These are phyloP conservation scores for Suillus subalutaceus DNA, from an alignment of 768 basidiomycete species.

Conservation along the genomic window DNA sequence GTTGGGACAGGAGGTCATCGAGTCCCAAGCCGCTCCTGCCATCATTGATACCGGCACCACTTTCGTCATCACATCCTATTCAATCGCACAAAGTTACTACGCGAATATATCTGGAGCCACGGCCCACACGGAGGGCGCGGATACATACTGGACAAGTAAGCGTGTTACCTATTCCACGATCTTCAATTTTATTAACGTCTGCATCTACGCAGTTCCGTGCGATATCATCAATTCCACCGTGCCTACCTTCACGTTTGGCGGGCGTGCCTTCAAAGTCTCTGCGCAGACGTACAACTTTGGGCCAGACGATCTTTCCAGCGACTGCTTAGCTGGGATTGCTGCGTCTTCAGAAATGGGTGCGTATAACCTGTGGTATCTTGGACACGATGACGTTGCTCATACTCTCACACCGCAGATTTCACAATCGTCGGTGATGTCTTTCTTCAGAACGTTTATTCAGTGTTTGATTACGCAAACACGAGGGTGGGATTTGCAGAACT, in stretches of 20 bases:
- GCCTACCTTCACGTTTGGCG: conserved; percentile 37
- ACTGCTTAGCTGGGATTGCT: conserved; percentile 36
- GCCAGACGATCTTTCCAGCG: conserved; percentile 17
- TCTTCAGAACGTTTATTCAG: conserved; percentile 25
- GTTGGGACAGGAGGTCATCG: not conserved
- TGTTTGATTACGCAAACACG: conserved; percentile 30
- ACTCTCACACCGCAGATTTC: conserved; percentile 13
- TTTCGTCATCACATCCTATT: conserved; percentile 20
- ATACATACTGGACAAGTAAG: conserved; percentile 36
- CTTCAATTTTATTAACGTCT: not conserved
- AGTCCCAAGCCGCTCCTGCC: conserved; percentile 13
- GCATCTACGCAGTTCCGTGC: conserved; percentile 21
- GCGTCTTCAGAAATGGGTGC: conserved; percentile 14
- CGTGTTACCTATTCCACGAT: not conserved
- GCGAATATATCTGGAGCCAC: conserved; percentile 25
- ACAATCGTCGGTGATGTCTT: conserved; percentile 33
- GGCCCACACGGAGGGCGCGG: conserved; percentile 10
- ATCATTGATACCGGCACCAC: conserved; percentile 39
- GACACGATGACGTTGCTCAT: conserved; percentile 1
- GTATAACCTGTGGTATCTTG: conserved; percentile 5
- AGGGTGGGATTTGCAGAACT: conserved; percentile 42
- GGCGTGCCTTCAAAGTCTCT: conserved; percentile 35
- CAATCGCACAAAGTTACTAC: conserved; percentile 27
- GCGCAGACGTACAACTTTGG: conserved; percentile 43
- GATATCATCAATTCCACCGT: conserved; percentile 20